Base-by-base conservation (phyloP, 192 early-diverging fungal genomes). In the Thamnidium elegans region DNA sequence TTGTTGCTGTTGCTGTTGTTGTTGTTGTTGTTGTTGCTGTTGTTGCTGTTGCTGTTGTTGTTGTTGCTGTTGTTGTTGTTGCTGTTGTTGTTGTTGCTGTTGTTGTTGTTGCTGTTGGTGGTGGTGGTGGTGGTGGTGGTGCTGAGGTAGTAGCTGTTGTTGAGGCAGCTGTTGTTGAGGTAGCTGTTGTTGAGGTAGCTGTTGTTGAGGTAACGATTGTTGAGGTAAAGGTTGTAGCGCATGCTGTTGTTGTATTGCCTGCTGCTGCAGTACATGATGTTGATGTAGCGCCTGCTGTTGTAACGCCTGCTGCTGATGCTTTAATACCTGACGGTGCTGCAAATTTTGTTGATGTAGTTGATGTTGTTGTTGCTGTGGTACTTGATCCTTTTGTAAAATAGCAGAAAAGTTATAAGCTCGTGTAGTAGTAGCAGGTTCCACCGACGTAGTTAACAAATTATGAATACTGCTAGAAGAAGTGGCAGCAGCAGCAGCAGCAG, bases 391-490 rank as follows among this genome's bases (percentile, higher is more conserved):
- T 56, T 69, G 67, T 26, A 62, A 30, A 23, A 69, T 69, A 6
- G 52, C 62, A 2, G 66, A 58, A 36, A 68, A 68, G 39, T 69
- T 53, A 53, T 70, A 50, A 1, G 46, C 46, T 34, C 66, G 36
- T 4, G 34, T 17, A 52, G 9, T 17, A 52, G 9, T 11, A 36
- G 39, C 17, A 0, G 60, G 65, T 44, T 71, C 70, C 19, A 61
- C 47, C 15, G 55, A 51, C 2, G 55, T 50, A 13, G 50, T 71
- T 3, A 71, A 36, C 21, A 71, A n/a, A 50, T 50, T 65, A 31
- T 60, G 63, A 10, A 71, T 71, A 21, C 52, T 65, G 17, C 51
- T 66, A 4, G n/a, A n/a, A n/a, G n/a, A n/a, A n/a, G n/a, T n/a
- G n/a, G n/a, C n/a, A n/a, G n/a, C n/a, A n/a, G n/a, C n/a, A n/a